These are phyloP conservation scores for Singerocomus inundabilis DNA, from an alignment of 1,284 basidiomycete species.

Conservation along the genomic window DNA sequence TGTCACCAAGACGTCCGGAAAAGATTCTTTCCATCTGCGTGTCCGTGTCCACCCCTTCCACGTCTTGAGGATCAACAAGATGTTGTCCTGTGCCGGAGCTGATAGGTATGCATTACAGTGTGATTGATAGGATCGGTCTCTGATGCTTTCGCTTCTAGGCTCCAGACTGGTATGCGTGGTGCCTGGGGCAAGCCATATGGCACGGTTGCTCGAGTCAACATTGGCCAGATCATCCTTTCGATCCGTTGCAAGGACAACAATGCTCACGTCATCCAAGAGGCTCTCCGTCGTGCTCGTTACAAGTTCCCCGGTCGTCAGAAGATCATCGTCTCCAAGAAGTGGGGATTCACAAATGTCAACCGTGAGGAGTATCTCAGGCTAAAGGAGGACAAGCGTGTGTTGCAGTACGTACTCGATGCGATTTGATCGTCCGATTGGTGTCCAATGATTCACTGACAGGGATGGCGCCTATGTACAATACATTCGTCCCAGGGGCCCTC, in stretches of 20 bases:
- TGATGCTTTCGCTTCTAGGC: slow-evolving; percentile 43
- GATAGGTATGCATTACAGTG: slow-evolving; percentile 68
- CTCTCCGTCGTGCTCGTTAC: slow-evolving; percentile 95
- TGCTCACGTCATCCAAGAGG: slow-evolving; percentile 91
- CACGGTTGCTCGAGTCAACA: slow-evolving; percentile 92
- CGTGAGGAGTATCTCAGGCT: slow-evolving; percentile 88
- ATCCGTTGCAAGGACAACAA: slow-evolving; percentile 92
- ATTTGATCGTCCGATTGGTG: neutral
- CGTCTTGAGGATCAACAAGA: slow-evolving; percentile 99
- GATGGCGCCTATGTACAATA: slow-evolving; percentile 87
- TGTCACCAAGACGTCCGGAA: slow-evolving; percentile 96
- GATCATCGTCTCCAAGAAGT: slow-evolving; percentile 97
- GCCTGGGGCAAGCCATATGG: slow-evolving; percentile 99
- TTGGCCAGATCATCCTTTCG: slow-evolving; percentile 96
- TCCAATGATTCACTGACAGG: slow-evolving; percentile 39
- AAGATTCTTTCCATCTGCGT: slow-evolving; percentile 98
- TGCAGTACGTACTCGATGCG: slow-evolving; percentile 60
- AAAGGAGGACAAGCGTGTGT: slow-evolving; percentile 84
- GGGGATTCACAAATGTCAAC: slow-evolving; percentile 97
- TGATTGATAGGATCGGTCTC: neutral
- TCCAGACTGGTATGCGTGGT: slow-evolving; percentile 99
- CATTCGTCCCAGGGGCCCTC: slow-evolving; percentile 83
- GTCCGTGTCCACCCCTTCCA: slow-evolving; percentile 99
- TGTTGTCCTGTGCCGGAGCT: slow-evolving; percentile 98
- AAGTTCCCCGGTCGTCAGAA: slow-evolving; percentile 99